Conservation (phyloP, 2,329 filamentous ascomycete genomes). For the Diaporthe sp. region DNA sequence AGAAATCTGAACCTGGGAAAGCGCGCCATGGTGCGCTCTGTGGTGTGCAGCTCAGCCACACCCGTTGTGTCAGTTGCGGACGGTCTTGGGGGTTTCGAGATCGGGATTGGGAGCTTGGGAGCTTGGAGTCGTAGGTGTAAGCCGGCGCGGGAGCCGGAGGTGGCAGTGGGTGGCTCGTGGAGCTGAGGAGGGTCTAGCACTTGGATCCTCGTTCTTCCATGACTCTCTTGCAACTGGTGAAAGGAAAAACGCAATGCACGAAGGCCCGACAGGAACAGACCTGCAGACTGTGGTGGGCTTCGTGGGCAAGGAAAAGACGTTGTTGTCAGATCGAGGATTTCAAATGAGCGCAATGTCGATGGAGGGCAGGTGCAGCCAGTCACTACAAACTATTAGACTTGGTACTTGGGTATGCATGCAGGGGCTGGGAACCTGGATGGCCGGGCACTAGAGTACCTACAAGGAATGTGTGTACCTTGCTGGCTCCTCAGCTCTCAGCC, state of each 20-base stretch:
- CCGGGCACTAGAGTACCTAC: neutral
- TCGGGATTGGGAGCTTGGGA: neutral
- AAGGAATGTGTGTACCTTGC: neutral
- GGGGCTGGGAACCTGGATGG: conserved; percentile 33
- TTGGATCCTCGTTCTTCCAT: conserved; percentile 35
- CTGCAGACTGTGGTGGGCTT: neutral
- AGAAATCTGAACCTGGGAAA: conserved; percentile 84
- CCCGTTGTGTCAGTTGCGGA: conserved; percentile 14
- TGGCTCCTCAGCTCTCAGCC: neutral
- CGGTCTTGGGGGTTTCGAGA: neutral
- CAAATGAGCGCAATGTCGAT: conserved; percentile 15
- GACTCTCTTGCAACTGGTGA: conserved; percentile 5
- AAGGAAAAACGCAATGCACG: neutral
- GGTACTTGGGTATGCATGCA: neutral
- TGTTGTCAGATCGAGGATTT: conserved; percentile 30
- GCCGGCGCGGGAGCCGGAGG: neutral
- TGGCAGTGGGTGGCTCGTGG: conserved; percentile 17
- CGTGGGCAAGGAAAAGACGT: neutral
- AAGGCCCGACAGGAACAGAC: neutral
- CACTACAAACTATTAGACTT: neutral
- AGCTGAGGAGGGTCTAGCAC: conserved; percentile 26
- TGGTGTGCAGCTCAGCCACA: conserved; percentile 36
- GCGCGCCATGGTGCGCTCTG: conserved; percentile 61
- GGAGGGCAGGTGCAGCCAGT: conserved; percentile 15
- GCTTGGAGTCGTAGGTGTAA: conserved; percentile 12